phyloP scores from a whole-genome alignment of 495 filamentous ascomycete species.

The Trichoderma virens region DNA sequence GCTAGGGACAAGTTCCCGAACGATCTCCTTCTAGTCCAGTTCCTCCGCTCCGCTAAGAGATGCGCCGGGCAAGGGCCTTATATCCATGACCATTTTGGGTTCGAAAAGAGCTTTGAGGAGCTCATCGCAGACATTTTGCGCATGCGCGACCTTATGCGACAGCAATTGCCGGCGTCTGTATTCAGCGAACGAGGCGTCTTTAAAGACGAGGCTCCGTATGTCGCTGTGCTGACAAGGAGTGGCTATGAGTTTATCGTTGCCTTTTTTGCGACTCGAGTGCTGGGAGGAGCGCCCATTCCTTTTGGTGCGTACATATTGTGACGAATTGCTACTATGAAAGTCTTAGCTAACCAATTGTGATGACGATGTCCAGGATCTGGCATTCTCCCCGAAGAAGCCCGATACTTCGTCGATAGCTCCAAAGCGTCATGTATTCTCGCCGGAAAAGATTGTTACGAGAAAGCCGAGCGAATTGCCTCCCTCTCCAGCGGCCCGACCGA shows the following conservation, averaged over 20 bases:
- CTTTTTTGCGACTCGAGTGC: not conserved
- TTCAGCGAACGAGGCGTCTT: not conserved
- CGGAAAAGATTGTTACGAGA: not conserved
- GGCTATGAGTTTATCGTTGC: constrained; percentile 5
- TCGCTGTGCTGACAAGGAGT: constrained; percentile 4
- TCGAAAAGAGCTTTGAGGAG: not conserved
- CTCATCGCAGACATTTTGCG: not conserved
- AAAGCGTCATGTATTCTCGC: not conserved
- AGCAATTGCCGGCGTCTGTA: not conserved
- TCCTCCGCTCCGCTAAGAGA: not conserved
- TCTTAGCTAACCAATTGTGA: too few species aligned
- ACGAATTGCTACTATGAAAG: too few species aligned
- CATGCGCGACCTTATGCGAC: constrained; percentile 2
- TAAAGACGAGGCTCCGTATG: not conserved
- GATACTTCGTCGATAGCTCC: not conserved
- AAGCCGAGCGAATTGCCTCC: not conserved
- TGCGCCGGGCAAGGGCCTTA: not conserved
- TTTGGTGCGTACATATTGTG: not conserved
- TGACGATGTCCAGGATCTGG: constrained; percentile 1
- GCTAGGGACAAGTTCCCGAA: not conserved
- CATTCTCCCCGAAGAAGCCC: not conserved
- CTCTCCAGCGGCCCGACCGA: not conserved
- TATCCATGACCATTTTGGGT: not conserved
- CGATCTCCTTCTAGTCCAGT: not conserved
- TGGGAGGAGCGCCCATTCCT: not conserved